Base-by-base conservation (phyloP, 192 early-diverging fungal species). In the Backusella parvicylindrica region DNA sequence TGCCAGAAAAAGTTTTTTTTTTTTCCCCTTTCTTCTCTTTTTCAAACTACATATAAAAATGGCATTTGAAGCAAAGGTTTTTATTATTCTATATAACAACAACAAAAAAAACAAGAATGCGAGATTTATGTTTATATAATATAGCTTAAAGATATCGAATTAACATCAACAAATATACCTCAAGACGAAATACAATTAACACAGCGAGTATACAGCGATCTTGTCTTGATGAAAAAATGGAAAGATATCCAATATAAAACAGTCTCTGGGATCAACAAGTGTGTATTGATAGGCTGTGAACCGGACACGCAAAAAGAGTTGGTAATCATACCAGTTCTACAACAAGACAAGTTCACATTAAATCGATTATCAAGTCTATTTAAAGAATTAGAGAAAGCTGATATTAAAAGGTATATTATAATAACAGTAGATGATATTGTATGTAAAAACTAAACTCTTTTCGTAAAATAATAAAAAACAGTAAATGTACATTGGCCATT, bases 401-500 rank as follows among this genome's bases (percentile, higher is more conserved):
- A 13, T 28, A 60, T 60, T 9, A 60, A 60, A 60, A 60, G 53
- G 21, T 60, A 15, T 11, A 41, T 41, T 12, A 56, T 21, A 28
- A 13, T 28, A 60, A n/a, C 11, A 38, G 11, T 38, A 38, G 11
- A 11, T 0, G 4, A 28, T 13, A 28, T 28, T 11, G 1, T 26
- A 56, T 56, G 1, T 26, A 56, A 11, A 56, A 26, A 28, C 23
- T 7, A 60, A 23, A 60, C 28, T 72, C 26, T 18, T 23, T 11
- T 64, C 64, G 28, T 72, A 6, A 31, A 23, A n/a, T 23, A 16
- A 0, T 31, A 40, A 9, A 23, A 30, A 16, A 35, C n/a, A 76
- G 75, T 8, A 68, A 70, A 63, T 50, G 69, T n/a, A 76, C 75
- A 28, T 31, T 76, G 11, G 75, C 75, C 30, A 76, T 76, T 63